Evolutionary conservation across 2,329 filamentous ascomycete species (phyloP).

Genomic region (Cryphonectria parasitica): DNA sequence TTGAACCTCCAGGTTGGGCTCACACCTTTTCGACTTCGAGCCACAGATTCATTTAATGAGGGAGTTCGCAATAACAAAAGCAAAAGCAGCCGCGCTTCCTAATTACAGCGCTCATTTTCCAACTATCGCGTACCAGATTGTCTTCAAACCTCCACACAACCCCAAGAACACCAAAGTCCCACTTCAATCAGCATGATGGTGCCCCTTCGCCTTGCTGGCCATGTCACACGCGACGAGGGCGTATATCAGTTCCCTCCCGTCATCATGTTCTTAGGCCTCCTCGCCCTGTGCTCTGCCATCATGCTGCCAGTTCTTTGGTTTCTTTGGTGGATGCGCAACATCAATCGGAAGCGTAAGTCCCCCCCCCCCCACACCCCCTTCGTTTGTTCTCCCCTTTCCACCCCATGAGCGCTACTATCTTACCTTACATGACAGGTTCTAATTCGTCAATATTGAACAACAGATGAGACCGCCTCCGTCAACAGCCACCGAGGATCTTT

Average conservation of each 20-base stretch:
- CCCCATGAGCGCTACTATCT: neutral
- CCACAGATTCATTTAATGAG: neutral
- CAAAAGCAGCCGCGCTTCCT: too few species aligned
- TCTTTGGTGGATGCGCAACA: conserved; percentile 2
- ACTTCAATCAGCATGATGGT: neutral
- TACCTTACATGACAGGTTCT: neutral
- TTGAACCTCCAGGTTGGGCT: too few species aligned
- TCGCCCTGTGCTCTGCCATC: neutral
- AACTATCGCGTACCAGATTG: neutral
- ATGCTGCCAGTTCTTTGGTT: conserved; percentile 11
- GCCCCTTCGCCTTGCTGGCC: neutral
- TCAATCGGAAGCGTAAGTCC: neutral
- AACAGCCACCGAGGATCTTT: neutral
- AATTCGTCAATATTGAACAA: neutral
- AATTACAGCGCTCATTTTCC: too few species aligned
- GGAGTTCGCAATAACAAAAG: neutral
- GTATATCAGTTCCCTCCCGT: neutral
- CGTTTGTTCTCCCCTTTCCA: too few species aligned
- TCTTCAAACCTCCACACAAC: neutral
- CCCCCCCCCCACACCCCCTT: neutral
- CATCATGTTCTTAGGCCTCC: conserved; percentile 5
- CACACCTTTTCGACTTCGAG: neutral
- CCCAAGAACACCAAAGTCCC: neutral
- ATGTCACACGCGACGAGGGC: neutral
- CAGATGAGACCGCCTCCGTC: neutral